These are phyloP conservation scores for Phoenix roebelenii DNA, from an alignment of 176 grass and related monocot genomes.

Conservation along the genomic window DNA sequence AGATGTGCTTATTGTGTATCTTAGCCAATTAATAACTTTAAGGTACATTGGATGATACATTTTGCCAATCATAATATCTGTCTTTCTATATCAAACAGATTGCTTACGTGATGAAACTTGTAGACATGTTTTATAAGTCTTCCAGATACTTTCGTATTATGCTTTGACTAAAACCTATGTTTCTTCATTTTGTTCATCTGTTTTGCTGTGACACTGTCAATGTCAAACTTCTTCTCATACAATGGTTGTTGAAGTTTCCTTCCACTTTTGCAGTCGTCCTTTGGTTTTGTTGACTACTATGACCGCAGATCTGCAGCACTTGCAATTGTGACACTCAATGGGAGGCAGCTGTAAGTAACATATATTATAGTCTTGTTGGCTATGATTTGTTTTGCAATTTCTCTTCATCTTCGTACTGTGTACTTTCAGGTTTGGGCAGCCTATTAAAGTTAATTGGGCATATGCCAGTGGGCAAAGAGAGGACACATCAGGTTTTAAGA, in stretches of 20 bases:
- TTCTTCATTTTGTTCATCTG: too few relatives aligned
- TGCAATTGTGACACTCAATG: conserved; percentile 92
- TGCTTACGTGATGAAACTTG: too few relatives aligned
- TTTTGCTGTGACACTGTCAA: too few relatives aligned
- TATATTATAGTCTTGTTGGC: neutral
- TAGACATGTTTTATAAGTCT: too few relatives aligned
- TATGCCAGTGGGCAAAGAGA: conserved; percentile 94
- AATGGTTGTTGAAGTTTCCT: neutral
- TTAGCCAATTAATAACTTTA: too few relatives aligned
- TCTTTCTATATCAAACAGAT: too few relatives aligned
- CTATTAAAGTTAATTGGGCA: conserved; percentile 98
- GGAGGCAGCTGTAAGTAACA: conserved; percentile 73
- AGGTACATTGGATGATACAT: too few relatives aligned
- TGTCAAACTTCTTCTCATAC: neutral
- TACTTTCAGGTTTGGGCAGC: conserved; percentile 76
- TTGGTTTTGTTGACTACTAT: conserved; percentile 98
- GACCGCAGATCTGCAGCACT: conserved; percentile 79
- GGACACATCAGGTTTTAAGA: conserved; percentile 75
- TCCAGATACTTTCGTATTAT: too few relatives aligned
- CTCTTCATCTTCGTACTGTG: neutral
- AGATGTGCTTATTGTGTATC: too few relatives aligned
- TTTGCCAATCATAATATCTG: too few relatives aligned
- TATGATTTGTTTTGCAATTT: conserved; percentile 10
- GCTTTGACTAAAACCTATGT: too few relatives aligned
- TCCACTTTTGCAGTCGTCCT: conserved; percentile 59